These are phyloP conservation scores for Aristolochia californica DNA, from an alignment of 164 flowering plant genomes.

Conservation along the genomic window DNA sequence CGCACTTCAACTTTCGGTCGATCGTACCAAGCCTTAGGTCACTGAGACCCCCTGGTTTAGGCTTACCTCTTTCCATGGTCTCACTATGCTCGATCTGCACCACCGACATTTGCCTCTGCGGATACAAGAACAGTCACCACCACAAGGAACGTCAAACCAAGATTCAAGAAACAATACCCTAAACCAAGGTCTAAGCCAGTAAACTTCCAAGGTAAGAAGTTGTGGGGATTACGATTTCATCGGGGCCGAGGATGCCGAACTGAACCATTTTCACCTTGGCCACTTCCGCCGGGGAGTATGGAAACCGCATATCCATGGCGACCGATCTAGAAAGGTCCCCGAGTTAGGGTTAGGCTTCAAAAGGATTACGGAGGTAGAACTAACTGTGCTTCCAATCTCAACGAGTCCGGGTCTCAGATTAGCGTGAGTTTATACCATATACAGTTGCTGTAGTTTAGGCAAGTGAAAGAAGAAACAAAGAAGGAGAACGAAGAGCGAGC, in stretches of 20 bases:
- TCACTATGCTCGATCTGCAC: constrained; percentile 88
- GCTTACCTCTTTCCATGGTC: constrained; percentile 94
- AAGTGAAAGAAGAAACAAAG: too few relatives aligned
- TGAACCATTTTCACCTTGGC: constrained; percentile 66
- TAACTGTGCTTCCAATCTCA: too few relatives aligned
- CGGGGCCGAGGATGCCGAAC: constrained; percentile 78
- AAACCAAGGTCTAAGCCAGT: not conserved
- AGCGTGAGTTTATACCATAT: too few relatives aligned
- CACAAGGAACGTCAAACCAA: not conserved
- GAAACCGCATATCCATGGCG: constrained; percentile 64
- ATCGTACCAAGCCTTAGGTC: constrained; percentile 90
- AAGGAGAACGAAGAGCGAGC: too few relatives aligned
- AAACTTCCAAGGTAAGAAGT: not conserved
- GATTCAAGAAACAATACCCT: not conserved
- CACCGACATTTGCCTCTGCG: constrained; percentile 99
- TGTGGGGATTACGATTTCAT: constrained; percentile 47
- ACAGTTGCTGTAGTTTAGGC: too few relatives aligned
- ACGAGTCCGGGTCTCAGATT: too few relatives aligned
- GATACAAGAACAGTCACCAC: not conserved
- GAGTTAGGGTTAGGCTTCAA: not conserved
- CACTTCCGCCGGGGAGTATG: constrained; percentile 72
- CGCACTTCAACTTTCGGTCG: constrained; percentile 92
- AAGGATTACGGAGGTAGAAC: too few relatives aligned
- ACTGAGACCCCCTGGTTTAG: constrained; percentile 75
- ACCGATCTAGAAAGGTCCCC: not conserved